Conservation (phyloP, 305 asterid species). For the Fraxinus xanthoxyloides region DNA sequence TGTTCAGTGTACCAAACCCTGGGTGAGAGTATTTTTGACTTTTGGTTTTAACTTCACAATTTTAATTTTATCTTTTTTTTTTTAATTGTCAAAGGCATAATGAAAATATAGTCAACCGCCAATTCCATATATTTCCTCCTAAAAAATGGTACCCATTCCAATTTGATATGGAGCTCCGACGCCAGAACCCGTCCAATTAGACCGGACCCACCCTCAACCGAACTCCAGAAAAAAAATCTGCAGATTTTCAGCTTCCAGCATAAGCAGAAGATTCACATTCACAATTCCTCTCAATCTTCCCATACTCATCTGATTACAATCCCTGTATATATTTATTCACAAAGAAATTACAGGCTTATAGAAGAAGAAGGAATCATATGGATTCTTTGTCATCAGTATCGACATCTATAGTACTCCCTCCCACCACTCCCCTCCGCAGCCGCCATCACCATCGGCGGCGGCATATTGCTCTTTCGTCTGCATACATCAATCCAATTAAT, state of each 20-base stretch:
- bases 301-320: not conserved
- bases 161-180: not conserved
- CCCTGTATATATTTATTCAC: not conserved
- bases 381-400: slow-evolving; percentile 63
- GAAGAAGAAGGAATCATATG: slow-evolving; percentile 28
- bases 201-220: not conserved
- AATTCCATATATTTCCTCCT: too few relatives aligned
- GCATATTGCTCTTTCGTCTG: slow-evolving; percentile 22
- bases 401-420: slow-evolving; percentile 54
- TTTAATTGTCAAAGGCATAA: too few relatives aligned
- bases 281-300: slow-evolving; percentile 10
- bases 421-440: slow-evolving; percentile 2
- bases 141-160: not conserved
- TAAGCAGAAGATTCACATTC: slow-evolving; percentile 30
- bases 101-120: too few relatives aligned
- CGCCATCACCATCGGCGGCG: slow-evolving; percentile 47
- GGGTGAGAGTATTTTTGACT: too few relatives aligned
- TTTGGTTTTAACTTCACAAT: too few relatives aligned
- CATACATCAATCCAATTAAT: slow-evolving; percentile 15
- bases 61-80: too few relatives aligned
- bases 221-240: not conserved
- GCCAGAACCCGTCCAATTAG: not conserved
- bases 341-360: not conserved
- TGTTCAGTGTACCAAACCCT: too few relatives aligned
- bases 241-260: not conserved